Conservation (phyloP, 106 monocot genomes). For the Apostasia ramifera region DNA sequence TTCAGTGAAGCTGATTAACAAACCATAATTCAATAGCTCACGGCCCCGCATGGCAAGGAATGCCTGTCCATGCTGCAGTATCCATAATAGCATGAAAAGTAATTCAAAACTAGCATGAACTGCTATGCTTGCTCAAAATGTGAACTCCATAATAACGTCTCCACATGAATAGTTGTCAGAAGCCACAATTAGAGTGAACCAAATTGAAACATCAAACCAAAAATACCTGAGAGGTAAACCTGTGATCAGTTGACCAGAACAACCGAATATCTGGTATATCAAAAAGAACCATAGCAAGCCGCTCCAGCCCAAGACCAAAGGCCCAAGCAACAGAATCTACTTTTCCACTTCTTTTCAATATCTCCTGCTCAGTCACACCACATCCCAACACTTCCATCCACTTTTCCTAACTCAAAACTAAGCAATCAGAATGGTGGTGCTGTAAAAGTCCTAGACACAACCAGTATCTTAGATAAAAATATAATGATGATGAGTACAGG, state of each 20-base stretch:
- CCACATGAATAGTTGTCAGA: too few species aligned
- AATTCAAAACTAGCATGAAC: too few species aligned
- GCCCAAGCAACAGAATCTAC: constrained; percentile 86
- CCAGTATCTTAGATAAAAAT: not conserved
- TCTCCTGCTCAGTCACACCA: constrained; percentile 95
- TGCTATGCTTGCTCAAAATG: too few species aligned
- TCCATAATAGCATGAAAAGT: too few species aligned
- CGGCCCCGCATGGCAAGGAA: too few species aligned
- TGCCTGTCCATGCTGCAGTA: too few species aligned
- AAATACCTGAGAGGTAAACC: constrained; percentile 87
- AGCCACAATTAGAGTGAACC: too few species aligned
- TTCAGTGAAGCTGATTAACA: too few species aligned
- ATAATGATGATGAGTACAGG: too few species aligned
- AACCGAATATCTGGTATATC: constrained; percentile 95
- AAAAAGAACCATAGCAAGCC: constrained; percentile 97
- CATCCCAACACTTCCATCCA: constrained; percentile 99
- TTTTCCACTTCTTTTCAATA: constrained; percentile 67
- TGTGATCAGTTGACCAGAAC: constrained; percentile 88
- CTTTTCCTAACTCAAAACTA: constrained; percentile 42
- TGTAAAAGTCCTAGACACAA: not conserved
- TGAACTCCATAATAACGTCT: too few species aligned
- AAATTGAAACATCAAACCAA: not conserved
- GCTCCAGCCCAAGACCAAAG: constrained; percentile 94
- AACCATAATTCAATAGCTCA: too few species aligned
- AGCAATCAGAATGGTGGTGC: not conserved